Conservation (phyloP, 2,329 filamentous ascomycete genomes). For the Didymella pomorum region DNA sequence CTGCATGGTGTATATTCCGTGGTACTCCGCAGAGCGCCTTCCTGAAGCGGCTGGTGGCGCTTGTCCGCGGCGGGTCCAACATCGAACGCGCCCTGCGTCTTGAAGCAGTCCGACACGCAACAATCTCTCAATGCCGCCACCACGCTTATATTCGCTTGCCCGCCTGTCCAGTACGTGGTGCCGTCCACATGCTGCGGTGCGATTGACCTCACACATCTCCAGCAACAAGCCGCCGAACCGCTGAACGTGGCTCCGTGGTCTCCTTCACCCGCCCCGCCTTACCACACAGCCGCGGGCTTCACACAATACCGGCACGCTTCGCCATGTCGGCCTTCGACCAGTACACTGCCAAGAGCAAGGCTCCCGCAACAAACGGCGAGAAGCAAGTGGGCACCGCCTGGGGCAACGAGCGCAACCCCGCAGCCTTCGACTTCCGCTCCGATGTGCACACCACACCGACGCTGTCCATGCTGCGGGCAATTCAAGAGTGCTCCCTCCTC, state of each 20-base stretch:
- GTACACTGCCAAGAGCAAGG: constrained; percentile 43
- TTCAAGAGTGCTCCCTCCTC: constrained; percentile 75
- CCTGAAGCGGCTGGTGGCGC: constrained; percentile 5
- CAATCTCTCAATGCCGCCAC: constrained; percentile 36
- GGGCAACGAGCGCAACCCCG: constrained; percentile 57
- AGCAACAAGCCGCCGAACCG: constrained; percentile 26
- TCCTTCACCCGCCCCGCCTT: constrained; percentile 20
- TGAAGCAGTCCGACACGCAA: background rate
- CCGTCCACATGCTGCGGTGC: constrained; percentile 29
- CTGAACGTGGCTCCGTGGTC: constrained; percentile 16
- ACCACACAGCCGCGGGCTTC: constrained; percentile 21
- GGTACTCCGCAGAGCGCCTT: constrained; percentile 4
- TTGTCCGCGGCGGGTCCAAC: constrained; percentile 7
- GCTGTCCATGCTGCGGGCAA: constrained; percentile 79
- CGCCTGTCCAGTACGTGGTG: constrained; percentile 44
- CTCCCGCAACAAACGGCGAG: constrained; percentile 23
- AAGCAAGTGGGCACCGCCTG: constrained; percentile 39
- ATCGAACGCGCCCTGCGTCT: constrained; percentile 8
- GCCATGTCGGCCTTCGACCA: constrained; percentile 45
- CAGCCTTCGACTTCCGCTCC: constrained; percentile 65
- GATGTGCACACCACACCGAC: constrained; percentile 51
- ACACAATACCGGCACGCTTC: constrained; percentile 26
- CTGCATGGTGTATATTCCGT: constrained; percentile 1
- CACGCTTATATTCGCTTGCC: constrained; percentile 26
- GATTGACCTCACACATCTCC: constrained; percentile 39